Evolutionary conservation across 805 yeast genomes (phyloP).

Genomic region (Saccharomycopsis selenospora): DNA sequence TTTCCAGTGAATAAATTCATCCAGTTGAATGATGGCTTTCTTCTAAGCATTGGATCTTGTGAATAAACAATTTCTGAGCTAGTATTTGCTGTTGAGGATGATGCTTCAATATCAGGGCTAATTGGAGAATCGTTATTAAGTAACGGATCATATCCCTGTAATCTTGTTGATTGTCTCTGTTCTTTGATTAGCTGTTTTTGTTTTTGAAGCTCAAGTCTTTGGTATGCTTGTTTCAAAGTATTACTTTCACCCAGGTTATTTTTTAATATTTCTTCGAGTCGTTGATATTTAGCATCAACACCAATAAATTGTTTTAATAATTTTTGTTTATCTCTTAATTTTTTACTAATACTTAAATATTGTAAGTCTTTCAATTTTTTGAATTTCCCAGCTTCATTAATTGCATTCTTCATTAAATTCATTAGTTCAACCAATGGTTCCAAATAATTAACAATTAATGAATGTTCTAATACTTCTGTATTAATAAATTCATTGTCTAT

Average conservation of each 20-base stretch:
- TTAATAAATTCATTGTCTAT: slow-evolving; percentile 66
- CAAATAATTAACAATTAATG: slow-evolving; percentile 31
- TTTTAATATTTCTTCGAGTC: slow-evolving; percentile 29
- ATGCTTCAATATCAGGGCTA: not conserved
- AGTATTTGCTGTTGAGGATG: not conserved
- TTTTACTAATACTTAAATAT: slow-evolving; percentile 34
- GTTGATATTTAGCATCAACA: slow-evolving; percentile 29
- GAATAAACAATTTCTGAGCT: not conserved
- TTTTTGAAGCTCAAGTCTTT: slow-evolving; percentile 27
- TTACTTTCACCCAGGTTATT: slow-evolving; percentile 32
- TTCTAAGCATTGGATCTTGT: slow-evolving; percentile 1
- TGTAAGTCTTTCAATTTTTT: slow-evolving; percentile 52
- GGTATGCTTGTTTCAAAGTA: slow-evolving; percentile 29
- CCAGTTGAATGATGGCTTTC: slow-evolving; percentile 12
- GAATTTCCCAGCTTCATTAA: slow-evolving; percentile 46
- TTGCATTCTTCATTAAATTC: slow-evolving; percentile 29
- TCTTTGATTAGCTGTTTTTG: slow-evolving; percentile 21
- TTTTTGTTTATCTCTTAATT: slow-evolving; percentile 31
- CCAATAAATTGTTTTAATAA: slow-evolving; percentile 29
- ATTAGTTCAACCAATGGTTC: slow-evolving; percentile 34
- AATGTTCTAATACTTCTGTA: slow-evolving; percentile 34
- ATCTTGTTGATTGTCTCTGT: slow-evolving; percentile 27
- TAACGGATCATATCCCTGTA: slow-evolving; percentile 21
- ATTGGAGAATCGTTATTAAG: not conserved
- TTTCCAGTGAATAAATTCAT: slow-evolving; percentile 17